Evolutionary conservation across 1,284 basidiomycete genomes (phyloP), one percentile per base, ranked within the genome.

Genomic region (Flammula alnicola): DNA sequence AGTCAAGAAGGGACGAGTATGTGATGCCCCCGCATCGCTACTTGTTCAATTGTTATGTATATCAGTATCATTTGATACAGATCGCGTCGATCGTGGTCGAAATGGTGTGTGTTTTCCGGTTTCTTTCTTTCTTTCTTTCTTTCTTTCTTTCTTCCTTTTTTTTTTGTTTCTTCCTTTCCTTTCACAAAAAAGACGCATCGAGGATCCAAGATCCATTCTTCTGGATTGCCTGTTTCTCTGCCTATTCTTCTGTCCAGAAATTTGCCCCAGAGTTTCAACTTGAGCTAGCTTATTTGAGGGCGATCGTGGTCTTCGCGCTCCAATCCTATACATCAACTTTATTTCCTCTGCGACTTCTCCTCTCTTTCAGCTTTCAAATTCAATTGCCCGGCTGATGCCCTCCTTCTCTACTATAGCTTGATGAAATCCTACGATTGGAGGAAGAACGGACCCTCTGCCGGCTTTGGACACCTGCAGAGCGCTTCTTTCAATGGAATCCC

Each of bases 11-110:
- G 3, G 56, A 66, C 5, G 51, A 47, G 20, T 19, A 38, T 16
- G 66, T 70, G 23, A 59, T 65, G 14, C 79, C 85, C 57, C 77
- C 84, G 36, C 76, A 92, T 75, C 75, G 81, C 23, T 81, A 80
- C 61, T 69, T 88, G 6, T 88, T 88, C 55, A 70, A 85, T 50
- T 84, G 83, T 43, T 88, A 83, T 59, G 78, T 90, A 17, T 93
- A 91, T 62, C 88, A 92, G 57, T 87, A 84, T 59, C 80, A 88
- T 59, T 59, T 90, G 27, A 77, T 83, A 51, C 77, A 79, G 44
- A 81, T 85, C 58, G 63, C 75, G 2, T 66, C 63, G 10, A 70
- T 76, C 7, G 58, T 83, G 0, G 62, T 78, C 23, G 71, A 71
- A 4, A 68, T 83, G 61, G 80, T 81, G 46, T 38, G 74, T 65